Base-by-base conservation (phyloP, 441 rosid genomes). In the Geranium incanum region DNA sequence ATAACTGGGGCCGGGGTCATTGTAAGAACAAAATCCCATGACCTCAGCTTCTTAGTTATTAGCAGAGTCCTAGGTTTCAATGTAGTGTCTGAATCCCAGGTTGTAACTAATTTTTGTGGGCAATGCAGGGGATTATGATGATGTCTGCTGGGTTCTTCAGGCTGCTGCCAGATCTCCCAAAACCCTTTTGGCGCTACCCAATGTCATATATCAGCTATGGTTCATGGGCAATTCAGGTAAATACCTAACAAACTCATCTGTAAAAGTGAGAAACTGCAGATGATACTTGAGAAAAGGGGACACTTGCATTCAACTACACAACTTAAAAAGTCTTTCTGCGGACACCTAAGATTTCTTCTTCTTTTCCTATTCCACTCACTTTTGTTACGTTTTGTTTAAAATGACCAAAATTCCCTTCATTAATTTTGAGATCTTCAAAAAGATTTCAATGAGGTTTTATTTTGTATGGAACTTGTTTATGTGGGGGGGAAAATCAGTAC, bases 111-210 rank as follows among this genome's bases (percentile, higher is more conserved):
- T 7, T 43, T 18, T 15, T 36, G 6, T 78, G 15, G 66, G 57
- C 67, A 13, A 3, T 72, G 59, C 74, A 90, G 98, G 99, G 96
- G 71, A 87, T 95, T 74, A 80, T 95, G 82, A 89, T 92, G 99
- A 89, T 95, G 99, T 90, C 99, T 52, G 87, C 98, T 11, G 99
- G 99, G 12, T 95, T 88, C 83, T 95, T 95, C 78, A 78, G 99
- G 12, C 67, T 85, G 65, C 82, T 90, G 57, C 84, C 92, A 0
- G 98, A 95, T 79, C 87, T 95, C 70, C 99, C 98, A 1, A 95
- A 88, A 74, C 74, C 85, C 4, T 86, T 95, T 76, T 95, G 99
- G 99, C 91, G 99, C 12, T 92, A 92, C 71, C 97, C 98, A 0
- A 76, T 95, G 80, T 92, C 98, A 0, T 95, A 79, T 72, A 79